These are phyloP conservation scores for Dryas alaskensis DNA, from an alignment of 306 rosid genomes.

Conservation along the genomic window DNA sequence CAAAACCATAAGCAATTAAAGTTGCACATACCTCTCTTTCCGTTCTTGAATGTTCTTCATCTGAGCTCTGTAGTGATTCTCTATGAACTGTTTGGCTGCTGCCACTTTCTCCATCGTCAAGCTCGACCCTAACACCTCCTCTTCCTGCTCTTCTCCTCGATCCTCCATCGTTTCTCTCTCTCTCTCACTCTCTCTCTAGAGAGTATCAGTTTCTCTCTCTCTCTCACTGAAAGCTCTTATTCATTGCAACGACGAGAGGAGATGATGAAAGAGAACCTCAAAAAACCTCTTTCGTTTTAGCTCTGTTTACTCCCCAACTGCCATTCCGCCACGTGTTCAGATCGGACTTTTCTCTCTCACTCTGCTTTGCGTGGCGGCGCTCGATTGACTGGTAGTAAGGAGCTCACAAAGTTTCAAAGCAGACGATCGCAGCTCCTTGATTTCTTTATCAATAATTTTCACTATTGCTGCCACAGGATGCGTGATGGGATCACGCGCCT, in stretches of 20 bases:
- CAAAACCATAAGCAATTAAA: constrained; percentile 1
- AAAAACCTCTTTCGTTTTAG: constrained; percentile 6
- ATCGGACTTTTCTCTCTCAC: rapidly evolving
- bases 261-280: constrained; percentile 30
- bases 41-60: constrained; percentile 95
- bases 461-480: constrained; percentile 15
- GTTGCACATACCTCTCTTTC: constrained; percentile 71
- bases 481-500: constrained; percentile 37
- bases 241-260: constrained; percentile 47
- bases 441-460: constrained; percentile 21
- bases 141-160: constrained; percentile 60
- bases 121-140: constrained; percentile 78
- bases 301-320: background rate
- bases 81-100: constrained; percentile 94
- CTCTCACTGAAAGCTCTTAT: constrained; percentile 41
- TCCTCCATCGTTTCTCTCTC: constrained; percentile 64
- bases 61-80: constrained; percentile 95
- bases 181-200: constrained; percentile 41
- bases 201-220: constrained; percentile 34
- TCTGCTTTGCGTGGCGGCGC: constrained; percentile 21
- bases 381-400: background rate
- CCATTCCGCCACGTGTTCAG: constrained; percentile 33
- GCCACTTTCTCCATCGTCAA: constrained; percentile 99
- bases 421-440: background rate
- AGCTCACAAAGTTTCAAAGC: background rate